Evolutionary conservation across 495 filamentous ascomycete species (phyloP).

Genomic region (Extremus antarcticus): DNA sequence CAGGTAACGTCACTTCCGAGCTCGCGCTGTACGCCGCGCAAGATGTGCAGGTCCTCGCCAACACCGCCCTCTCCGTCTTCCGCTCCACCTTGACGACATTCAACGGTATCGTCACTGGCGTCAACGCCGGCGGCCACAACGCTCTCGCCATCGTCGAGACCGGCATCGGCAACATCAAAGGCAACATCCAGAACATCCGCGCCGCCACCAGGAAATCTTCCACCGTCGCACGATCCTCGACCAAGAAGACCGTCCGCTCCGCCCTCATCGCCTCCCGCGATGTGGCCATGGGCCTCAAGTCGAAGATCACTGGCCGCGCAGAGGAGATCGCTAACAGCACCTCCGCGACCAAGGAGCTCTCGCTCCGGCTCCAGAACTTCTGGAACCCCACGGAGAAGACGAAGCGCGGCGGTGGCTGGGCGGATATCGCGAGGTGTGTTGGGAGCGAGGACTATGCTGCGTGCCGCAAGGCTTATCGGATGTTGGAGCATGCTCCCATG

Average conservation of each 20-base stretch:
- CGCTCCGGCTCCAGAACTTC: constrained; percentile 4
- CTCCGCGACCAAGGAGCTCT: constrained; percentile 9
- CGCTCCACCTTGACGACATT: too few species aligned
- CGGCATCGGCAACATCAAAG: constrained; percentile 1
- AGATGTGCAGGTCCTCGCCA: constrained; percentile 8
- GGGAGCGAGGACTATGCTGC: background rate
- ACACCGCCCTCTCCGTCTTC: constrained; percentile 5
- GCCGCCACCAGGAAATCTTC: background rate
- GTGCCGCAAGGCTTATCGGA: background rate
- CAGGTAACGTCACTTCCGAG: constrained; percentile 11
- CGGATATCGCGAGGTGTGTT: constrained; percentile 2
- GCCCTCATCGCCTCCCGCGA: constrained; percentile 5
- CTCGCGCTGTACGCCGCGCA: constrained; percentile 7
- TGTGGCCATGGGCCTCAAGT: constrained; percentile 2
- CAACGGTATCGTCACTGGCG: background rate
- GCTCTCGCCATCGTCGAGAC: constrained; percentile 3
- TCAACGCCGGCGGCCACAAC: background rate
- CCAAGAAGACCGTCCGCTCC: background rate
- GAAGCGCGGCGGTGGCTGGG: background rate
- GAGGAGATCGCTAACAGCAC: constrained; percentile 6
- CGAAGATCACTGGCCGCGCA: constrained; percentile 4
- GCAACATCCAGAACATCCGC: background rate
- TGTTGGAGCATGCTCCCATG: too few species aligned
- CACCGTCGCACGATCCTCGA: background rate
- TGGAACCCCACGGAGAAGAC: background rate